Percentiles rank a stretch among this genome's conserved stretches.
phyloP scores from a whole-genome alignment of 441 rosid genomes.

The Raphanus hybrid region DNA sequence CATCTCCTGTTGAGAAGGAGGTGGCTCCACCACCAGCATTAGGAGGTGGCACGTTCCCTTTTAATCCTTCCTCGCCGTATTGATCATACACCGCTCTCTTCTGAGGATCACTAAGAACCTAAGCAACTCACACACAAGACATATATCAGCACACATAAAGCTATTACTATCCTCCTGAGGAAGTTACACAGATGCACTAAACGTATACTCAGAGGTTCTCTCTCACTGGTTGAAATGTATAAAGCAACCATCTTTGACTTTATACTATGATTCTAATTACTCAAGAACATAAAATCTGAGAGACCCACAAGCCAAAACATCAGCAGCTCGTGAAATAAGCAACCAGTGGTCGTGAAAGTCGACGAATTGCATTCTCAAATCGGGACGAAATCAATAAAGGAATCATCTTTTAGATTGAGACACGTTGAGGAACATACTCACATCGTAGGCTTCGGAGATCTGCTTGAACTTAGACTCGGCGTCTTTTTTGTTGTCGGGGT shows the following conservation, averaged over 20 bases:
- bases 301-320: background rate
- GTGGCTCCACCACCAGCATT: conserved; percentile 56
- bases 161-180: background rate
- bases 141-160: conserved; percentile 18
- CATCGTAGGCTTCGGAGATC: conserved; percentile 87
- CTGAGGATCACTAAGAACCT: conserved; percentile 88
- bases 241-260: conserved; percentile 28
- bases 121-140: conserved; percentile 21
- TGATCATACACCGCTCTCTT: conserved; percentile 82
- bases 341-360: background rate
- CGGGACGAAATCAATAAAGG: background rate
- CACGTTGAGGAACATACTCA: conserved; percentile 24
- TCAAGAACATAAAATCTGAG: conserved; percentile 17
- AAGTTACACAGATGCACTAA: background rate
- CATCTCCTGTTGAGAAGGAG: conserved; percentile 62
- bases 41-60: conserved; percentile 76
- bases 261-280: background rate
- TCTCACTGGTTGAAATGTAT: background rate
- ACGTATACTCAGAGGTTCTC: background rate
- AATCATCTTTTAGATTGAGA: background rate
- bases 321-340: conserved; percentile 18
- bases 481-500: conserved; percentile 75
- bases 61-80: conserved; percentile 85
- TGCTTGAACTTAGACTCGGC: conserved; percentile 87
- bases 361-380: conserved; percentile 5